Evolutionary conservation across 352 stramenopile genomes (phyloP).

Genomic region (Globisporangium paroecandrum): DNA sequence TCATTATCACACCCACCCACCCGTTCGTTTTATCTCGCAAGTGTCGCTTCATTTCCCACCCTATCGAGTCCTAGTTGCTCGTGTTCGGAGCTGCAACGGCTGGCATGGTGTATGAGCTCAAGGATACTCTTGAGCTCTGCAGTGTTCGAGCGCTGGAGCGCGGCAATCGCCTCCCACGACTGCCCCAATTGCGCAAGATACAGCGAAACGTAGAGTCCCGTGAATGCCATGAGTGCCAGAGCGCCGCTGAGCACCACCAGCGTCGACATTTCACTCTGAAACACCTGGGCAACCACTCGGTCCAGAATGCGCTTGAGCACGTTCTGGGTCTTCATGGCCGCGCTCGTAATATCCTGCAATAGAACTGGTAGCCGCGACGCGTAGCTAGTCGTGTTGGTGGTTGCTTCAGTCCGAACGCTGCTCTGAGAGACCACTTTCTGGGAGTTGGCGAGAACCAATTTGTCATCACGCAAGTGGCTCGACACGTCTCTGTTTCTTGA

Average conservation of each 20-base stretch:
- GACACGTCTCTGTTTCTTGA: neutral
- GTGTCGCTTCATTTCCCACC: neutral
- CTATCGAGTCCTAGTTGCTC: neutral
- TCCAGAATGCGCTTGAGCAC: neutral
- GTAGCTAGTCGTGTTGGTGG: neutral
- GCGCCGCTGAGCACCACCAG: neutral
- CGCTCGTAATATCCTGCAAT: neutral
- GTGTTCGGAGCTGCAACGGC: neutral
- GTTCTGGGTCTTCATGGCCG: neutral
- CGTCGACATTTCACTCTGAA: neutral
- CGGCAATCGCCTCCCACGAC: neutral
- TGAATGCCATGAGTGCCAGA: neutral
- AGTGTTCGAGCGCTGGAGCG: conserved; percentile 1
- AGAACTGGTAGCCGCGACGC: neutral
- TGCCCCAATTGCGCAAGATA: conserved; percentile 3
- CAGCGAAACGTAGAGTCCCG: neutral
- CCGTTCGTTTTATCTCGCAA: neutral
- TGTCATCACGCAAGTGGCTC: neutral
- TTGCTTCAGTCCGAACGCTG: neutral
- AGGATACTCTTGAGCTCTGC: neutral
- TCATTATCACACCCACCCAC: no score
- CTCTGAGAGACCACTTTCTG: neutral
- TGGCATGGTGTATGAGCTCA: neutral
- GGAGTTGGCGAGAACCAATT: neutral
- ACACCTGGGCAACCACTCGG: neutral